Base-by-base conservation (phyloP, 805 yeast genomes). In the Starmerella roubikii region DNA sequence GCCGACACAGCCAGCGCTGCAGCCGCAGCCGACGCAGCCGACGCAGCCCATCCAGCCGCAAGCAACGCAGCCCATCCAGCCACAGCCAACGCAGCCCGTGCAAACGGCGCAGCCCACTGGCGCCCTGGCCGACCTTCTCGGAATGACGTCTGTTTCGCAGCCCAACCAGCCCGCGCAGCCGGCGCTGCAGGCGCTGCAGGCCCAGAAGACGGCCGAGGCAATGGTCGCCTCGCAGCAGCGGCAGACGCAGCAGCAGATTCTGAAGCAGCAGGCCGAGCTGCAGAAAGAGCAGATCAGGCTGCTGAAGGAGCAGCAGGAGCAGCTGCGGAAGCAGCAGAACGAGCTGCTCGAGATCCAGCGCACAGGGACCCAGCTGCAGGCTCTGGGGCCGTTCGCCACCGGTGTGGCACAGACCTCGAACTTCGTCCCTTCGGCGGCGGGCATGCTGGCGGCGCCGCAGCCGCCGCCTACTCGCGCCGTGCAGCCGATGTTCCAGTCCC, bases 331-430 rank as follows among this genome's bases (percentile, higher is more conserved):
- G 15, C 54, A 49, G 38, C 54, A 51, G 39, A 41, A 39, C n/a
- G 55, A 52, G 37, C 44, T 49, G 8, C 22, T 48, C 12, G 41
- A 43, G 64, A 32, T 66, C 60, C 46, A 46, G 54, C 35, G 51
- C 40, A 42, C 55, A 40, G 56, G 58, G 21, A 37, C 48, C 20
- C 44, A 44, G 18, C 37, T 46, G 27, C 45, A 41, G 29, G 52
- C 54, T 20, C 36, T 58, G 28, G 61, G 62, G 11, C 60, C 66
- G 30, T 62, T 63, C 40, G 61, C 62, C 1, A 62, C 67, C 8
- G 61, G 64, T 3, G 57, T 56, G 24, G 59, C 62, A 3, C 58
- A 45, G 37, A 62, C 58, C 37, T 57, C 64, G 20, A 19, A 45
- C 16, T 41, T 40, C 20, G 69, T 73, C 5, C 56, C 62, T 41